Percentiles rank a stretch among this genome's conserved stretches.
These are phyloP conservation scores for Veloporphyrellus conicus DNA, from an alignment of 1,284 basidiomycete genomes.

Conservation along the genomic window DNA sequence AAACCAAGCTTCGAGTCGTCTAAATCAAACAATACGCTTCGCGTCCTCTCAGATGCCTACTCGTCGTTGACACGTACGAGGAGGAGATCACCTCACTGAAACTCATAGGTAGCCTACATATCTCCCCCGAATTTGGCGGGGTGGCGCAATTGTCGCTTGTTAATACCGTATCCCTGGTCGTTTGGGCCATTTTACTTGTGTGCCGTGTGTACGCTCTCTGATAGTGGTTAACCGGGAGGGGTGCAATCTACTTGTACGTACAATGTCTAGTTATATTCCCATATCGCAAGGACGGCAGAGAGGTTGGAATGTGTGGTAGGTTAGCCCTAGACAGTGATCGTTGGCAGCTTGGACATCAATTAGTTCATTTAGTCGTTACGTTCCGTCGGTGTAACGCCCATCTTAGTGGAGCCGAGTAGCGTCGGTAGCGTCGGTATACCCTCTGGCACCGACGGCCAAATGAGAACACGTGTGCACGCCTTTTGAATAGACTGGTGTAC, in stretches of 20 bases:
- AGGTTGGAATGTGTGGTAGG: background rate
- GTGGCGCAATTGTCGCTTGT: background rate
- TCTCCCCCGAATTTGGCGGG: background rate
- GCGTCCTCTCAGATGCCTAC: slow-evolving; percentile 26
- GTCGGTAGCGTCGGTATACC: too few species aligned
- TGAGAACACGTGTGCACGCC: too few species aligned
- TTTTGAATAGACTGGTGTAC: background rate
- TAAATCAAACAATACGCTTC: slow-evolving; percentile 23
- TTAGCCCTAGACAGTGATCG: background rate
- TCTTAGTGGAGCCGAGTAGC: background rate
- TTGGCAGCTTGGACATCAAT: too few species aligned
- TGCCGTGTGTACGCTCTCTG: background rate
- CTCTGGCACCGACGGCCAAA: too few species aligned
- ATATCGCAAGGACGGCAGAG: background rate
- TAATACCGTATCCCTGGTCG: slow-evolving; percentile 1
- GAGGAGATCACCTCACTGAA: slow-evolving; percentile 5
- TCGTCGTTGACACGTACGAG: slow-evolving; percentile 12
- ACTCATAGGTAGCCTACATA: too few species aligned
- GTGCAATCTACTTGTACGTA: slow-evolving; percentile 6
- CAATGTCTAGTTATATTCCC: background rate
- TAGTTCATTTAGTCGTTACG: too few species aligned
- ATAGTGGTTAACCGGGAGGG: background rate
- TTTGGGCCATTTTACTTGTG: background rate
- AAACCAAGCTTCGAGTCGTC: slow-evolving; percentile 4
- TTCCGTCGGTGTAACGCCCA: background rate